A percentile compares a stretch with the other conserved stretches of the same genome.
phyloP scores from a whole-genome alignment of 2,329 filamentous ascomycete genomes.

The Colletotrichum siamense region DNA sequence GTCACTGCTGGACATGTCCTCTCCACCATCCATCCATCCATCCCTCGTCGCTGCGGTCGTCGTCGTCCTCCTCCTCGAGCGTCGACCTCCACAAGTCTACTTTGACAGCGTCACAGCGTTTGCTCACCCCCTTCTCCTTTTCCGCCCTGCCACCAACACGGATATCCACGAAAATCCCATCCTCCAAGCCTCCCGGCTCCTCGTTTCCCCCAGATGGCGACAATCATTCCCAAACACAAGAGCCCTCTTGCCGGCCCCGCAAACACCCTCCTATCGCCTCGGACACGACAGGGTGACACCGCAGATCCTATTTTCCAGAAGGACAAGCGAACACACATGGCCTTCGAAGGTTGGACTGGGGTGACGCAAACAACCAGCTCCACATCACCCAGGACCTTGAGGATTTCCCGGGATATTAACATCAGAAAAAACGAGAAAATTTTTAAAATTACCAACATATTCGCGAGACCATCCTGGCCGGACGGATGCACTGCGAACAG shows the following conservation, averaged over 20 bases:
- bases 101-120: background rate
- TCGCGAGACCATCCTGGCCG: background rate
- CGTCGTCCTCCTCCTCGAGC: background rate
- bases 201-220: constrained; percentile 5
- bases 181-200: background rate
- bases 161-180: background rate
- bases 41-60: background rate
- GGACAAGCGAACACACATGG: constrained; percentile 17
- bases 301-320: constrained; percentile 24
- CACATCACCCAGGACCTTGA: constrained; percentile 6
- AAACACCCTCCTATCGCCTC: constrained; percentile 2
- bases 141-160: background rate
- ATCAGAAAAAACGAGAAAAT: constrained; percentile 14
- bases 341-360: background rate
- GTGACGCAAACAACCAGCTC: constrained; percentile 15
- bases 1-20: background rate
- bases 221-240: constrained; percentile 18
- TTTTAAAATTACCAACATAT: constrained; percentile 15
- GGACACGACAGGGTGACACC: constrained; percentile 12
- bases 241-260: constrained; percentile 8
- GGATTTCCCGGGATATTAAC: constrained; percentile 12
- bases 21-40: background rate
- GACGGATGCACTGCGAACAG: background rate
- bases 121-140: background rate
- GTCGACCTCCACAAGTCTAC: background rate